Base-by-base conservation (phyloP, 1,284 basidiomycete species). In the Cystobasidium pallidum region DNA sequence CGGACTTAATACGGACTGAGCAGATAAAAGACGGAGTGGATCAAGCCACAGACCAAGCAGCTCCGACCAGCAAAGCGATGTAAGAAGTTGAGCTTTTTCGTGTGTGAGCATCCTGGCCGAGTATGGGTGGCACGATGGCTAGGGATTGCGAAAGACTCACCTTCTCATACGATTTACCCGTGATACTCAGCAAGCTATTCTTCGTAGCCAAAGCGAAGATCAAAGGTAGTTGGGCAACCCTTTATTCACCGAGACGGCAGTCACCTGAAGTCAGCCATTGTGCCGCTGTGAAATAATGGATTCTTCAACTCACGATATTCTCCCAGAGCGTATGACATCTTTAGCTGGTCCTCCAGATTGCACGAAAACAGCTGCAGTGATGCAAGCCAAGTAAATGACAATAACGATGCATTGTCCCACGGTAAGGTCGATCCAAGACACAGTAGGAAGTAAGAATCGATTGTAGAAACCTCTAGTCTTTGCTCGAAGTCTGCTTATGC, bases 161-260 rank as follows among this genome's bases (percentile, higher is more conserved):
- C 70, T 82, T 81, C 64, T 82, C 81, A 68, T 82, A 82, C 2
- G 80, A 78, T 61, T 82, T 81, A 0, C 83, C 82, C 1, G 82
- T 80, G 24, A 82, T 68, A 43, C 67, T 74, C 39, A 82, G 75
- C n/a, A 79, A 73, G 70, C 80, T 82, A 77, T 83, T 83, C 75
- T 83, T 83, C 32, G 77, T 76, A 8, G 81, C 80, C 0, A 82
- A 76, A 24, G 80, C 73, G 65, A 82, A 78, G 59, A 83, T 78
- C 30, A 82, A 75, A 0, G 81, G 81, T 3, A 81, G 58, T 72
- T 82, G 79, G 17, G 74, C 75, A 32, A 75, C 59, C 0, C 64
- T 66, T 61, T 55, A 17, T 32, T 15, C 26, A n/a, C 1, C 10
- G 32, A 43, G 15, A n/a, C 4, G 13, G 39, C 39, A n/a, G n/a